Conservation (phyloP, 2,329 filamentous ascomycete genomes). For the Trichophyton benhamiae region DNA sequence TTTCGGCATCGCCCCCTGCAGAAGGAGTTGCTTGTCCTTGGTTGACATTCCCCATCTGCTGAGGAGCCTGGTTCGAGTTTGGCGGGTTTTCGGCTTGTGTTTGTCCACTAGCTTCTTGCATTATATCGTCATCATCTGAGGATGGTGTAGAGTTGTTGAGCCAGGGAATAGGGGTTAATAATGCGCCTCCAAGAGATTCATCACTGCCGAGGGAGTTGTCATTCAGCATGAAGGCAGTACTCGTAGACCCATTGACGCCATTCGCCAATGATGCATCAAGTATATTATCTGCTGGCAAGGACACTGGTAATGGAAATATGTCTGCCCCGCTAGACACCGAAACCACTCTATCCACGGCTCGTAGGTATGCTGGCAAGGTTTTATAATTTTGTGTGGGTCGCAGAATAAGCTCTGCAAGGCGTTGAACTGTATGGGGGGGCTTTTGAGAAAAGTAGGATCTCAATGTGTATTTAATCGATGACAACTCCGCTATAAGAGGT, state of each 20-base stretch:
- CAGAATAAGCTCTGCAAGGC: conserved; percentile 75
- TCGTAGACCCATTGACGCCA: conserved; percentile 37
- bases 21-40: neutral
- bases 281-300: conserved; percentile 42
- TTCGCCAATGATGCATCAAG: conserved; percentile 35
- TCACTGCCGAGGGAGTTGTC: conserved; percentile 56
- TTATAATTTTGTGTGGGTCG: conserved; percentile 67
- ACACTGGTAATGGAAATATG: conserved; percentile 63
- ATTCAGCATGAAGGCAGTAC: conserved; percentile 26
- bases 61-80: neutral
- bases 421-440: conserved; percentile 86
- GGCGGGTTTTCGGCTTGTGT: neutral
- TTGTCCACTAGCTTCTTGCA: neutral
- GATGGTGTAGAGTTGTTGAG: conserved; percentile 35
- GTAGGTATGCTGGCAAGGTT: conserved; percentile 70
- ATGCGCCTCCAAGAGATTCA: conserved; percentile 75
- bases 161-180: conserved; percentile 93
- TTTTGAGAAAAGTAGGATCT: conserved; percentile 54
- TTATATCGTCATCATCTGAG: conserved; percentile 16
- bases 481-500: conserved; percentile 51
- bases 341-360: conserved; percentile 80
- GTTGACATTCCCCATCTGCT: neutral
- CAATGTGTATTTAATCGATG: conserved; percentile 49
- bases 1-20: conserved; percentile 13
- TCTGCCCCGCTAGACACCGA: conserved; percentile 74